Evolutionary conservation across 2,329 filamentous ascomycete species (phyloP).

Genomic region (Teratosphaeria gauchensis): DNA sequence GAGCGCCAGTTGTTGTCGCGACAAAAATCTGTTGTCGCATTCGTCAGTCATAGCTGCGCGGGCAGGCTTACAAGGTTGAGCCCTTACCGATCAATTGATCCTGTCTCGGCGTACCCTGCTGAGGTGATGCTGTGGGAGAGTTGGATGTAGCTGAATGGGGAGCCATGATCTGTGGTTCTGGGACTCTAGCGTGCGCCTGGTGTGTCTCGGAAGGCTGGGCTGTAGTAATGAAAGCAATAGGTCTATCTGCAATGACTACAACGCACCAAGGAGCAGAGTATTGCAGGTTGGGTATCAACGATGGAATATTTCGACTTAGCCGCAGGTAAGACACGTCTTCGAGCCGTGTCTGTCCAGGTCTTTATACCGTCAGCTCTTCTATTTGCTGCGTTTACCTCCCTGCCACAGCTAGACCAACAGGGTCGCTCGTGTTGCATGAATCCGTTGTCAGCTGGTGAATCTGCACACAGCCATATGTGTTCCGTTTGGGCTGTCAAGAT

Average conservation of each 20-base stretch:
- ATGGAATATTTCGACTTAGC: constrained; percentile 17
- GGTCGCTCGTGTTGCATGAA: neutral
- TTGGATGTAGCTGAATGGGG: constrained; percentile 10
- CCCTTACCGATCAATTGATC: constrained; percentile 25
- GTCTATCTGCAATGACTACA: constrained; percentile 8
- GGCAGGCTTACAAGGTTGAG: neutral
- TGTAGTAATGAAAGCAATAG: constrained; percentile 11
- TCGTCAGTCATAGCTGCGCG: constrained; percentile 3
- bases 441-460: constrained; percentile 1
- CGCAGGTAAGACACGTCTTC: constrained; percentile 15
- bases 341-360: neutral
- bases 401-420: constrained; percentile 2
- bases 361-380: constrained; percentile 2
- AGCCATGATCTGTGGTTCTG: constrained; percentile 2
- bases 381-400: constrained; percentile 5
- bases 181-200: neutral
- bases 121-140: constrained; percentile 1
- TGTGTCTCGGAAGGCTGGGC: neutral
- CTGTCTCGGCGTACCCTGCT: constrained; percentile 18
- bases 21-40: constrained; percentile 17
- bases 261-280: constrained; percentile 15
- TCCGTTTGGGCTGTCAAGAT: neutral
- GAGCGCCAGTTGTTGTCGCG: constrained; percentile 14
- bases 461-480: neutral
- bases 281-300: constrained; percentile 19